These are phyloP conservation scores for Termitomyces eurrhizus DNA, from an alignment of 768 basidiomycete genomes.

Conservation along the genomic window DNA sequence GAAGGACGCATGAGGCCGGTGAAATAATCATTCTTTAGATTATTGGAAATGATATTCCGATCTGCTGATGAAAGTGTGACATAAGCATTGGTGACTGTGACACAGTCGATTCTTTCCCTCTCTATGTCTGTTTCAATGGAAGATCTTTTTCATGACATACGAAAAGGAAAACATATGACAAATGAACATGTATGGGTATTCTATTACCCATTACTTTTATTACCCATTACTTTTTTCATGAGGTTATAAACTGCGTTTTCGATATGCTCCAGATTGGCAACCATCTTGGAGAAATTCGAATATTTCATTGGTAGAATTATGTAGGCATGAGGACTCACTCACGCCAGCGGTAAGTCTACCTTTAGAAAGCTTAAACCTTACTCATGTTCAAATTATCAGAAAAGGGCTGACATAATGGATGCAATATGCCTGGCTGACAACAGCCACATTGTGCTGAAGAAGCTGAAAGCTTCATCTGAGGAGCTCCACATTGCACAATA, in stretches of 20 bases:
- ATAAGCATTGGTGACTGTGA: no score
- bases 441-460: slow-evolving; percentile 5
- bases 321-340: not conserved
- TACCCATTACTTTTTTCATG: not conserved
- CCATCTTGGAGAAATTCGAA: not conserved
- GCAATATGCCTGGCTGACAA: not conserved
- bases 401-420: not conserved
- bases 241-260: not conserved
- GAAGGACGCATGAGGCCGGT: no score
- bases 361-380: not conserved
- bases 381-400: not conserved
- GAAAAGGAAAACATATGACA: not conserved
- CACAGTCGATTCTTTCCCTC: no score
- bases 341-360: not conserved
- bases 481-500: slow-evolving; percentile 1
- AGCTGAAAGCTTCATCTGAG: not conserved
- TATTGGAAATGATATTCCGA: no score
- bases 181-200: not conserved
- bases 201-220: not conserved
- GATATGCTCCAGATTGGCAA: slow-evolving; percentile 1
- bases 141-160: not conserved
- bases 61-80: no score
- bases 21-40: no score
- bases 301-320: not conserved
- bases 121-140: not conserved